These are phyloP conservation scores for Magnolia changhungtana DNA, from an alignment of 164 flowering plant genomes.

Conservation along the genomic window DNA sequence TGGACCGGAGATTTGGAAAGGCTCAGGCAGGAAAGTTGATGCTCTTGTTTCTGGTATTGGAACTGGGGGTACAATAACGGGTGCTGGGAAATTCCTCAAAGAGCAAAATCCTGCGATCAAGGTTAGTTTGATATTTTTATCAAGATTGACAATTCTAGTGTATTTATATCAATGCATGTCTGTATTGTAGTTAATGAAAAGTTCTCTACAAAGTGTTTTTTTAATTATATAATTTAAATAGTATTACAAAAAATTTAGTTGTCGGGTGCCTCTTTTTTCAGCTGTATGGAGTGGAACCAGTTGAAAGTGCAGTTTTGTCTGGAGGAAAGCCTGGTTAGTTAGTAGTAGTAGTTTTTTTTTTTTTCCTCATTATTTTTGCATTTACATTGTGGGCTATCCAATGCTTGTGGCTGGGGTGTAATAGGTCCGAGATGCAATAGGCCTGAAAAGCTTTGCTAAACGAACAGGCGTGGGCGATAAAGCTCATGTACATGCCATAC, in stretches of 20 bases:
- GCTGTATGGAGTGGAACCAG: constrained; percentile 81
- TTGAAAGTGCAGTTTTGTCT: constrained; percentile 67
- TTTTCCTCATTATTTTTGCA: neutral
- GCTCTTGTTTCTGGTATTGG: constrained; percentile 55
- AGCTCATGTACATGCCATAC: too few species aligned
- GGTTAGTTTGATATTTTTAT: constrained; percentile 24
- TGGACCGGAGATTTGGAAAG: constrained; percentile 65
- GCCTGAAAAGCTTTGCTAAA: neutral
- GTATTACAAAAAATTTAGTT: neutral
- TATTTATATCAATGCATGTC: neutral
- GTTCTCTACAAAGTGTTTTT: neutral
- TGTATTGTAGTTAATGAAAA: neutral
- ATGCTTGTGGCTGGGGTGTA: neutral
- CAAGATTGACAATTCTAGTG: neutral
- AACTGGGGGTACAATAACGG: constrained; percentile 56
- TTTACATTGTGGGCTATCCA: too few species aligned
- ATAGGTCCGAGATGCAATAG: too few species aligned
- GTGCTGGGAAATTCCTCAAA: constrained; percentile 48
- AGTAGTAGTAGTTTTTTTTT: neutral
- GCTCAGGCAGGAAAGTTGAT: constrained; percentile 46
- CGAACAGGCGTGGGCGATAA: neutral
- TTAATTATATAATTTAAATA: neutral
- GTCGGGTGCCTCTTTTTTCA: constrained; percentile 14
- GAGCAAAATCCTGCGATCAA: constrained; percentile 46
- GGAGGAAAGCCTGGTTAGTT: constrained; percentile 88